Evolutionary conservation across 495 filamentous ascomycete species (phyloP).

Genomic region (Podospora pseudopauciseta): DNA sequence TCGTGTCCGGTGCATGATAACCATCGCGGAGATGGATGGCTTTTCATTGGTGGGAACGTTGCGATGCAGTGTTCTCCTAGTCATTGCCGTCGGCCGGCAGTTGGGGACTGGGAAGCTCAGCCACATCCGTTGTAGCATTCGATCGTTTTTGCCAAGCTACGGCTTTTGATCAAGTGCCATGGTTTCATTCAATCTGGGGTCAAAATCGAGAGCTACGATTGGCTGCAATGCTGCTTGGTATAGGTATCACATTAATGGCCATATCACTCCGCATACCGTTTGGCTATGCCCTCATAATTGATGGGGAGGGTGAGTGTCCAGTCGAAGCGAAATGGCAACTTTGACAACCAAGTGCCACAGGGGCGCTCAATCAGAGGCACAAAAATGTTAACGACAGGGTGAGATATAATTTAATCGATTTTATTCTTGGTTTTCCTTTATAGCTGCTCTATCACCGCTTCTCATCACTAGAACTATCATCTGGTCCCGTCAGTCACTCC

Average conservation of each 20-base stretch:
- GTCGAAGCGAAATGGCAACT: neutral
- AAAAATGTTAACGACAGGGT: too few relatives aligned
- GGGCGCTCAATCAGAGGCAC: neutral
- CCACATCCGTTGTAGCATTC: neutral
- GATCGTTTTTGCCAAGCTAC: neutral
- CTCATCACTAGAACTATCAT: too few relatives aligned
- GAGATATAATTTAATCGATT: too few relatives aligned
- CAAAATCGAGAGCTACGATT: neutral
- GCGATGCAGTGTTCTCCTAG: neutral
- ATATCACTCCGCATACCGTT: neutral
- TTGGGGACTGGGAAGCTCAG: neutral
- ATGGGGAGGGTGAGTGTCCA: neutral
- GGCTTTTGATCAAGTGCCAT: neutral
- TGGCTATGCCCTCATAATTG: neutral
- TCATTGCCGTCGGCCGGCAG: neutral
- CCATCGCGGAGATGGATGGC: too few relatives aligned
- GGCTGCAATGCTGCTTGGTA: neutral
- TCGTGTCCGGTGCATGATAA: too few relatives aligned
- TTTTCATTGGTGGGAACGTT: neutral
- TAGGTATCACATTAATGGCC: neutral
- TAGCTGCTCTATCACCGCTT: too few relatives aligned
- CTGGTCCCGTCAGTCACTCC: too few relatives aligned
- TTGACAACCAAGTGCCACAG: too few relatives aligned
- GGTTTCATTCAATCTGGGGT: neutral
- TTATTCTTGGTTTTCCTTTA: too few relatives aligned